Base-by-base conservation (phyloP, 805 yeast species). In the Ogataea paraovalis region DNA sequence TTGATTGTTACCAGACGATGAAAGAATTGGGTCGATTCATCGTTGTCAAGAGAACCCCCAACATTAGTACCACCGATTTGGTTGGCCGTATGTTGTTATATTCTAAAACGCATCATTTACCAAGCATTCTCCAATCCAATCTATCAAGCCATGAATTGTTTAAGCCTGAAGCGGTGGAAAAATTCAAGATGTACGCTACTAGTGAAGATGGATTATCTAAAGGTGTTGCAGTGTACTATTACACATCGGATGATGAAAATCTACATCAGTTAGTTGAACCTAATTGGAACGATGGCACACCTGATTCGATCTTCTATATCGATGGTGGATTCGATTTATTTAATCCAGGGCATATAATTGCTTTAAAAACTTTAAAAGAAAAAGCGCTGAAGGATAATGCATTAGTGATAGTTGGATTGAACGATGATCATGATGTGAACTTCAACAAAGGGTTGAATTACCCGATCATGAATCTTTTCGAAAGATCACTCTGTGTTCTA, bases 41-140 rank as follows among this genome's bases (percentile, higher is more conserved):
- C 19, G 89, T 88, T n/a, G 98, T 94, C 39, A 90, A 87, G 66
- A 74, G 99, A 55, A 94, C 99, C 0, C 92, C 90, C 13, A 91
- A 91, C 60, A 94, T 94, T 40, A 85, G 94, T 50, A 94, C 99
- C 3, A 94, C 99, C 0, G 98, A 94, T 61, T 75, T 94, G 46
- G 96, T 94, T 46, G 94, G 91, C 22, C 75, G 98, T 51, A 86
- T 94, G 83, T 74, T 94, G 51, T 66, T 80, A 48, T 72, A 72
- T 59, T 73, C 82, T 45, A 81, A 76, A 51, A 65, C 64, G 23
- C 92, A 85, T 61, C 90, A 85, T 62, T 65, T 73, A 42, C 55
- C 34, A 30, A 8, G 16, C 6, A 53, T 22, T 56, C 71, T 1
- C 20, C 57, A 60, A 13, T 57, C 61, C 30, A 3, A 62, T 43